Evolutionary conservation across 129 eudicot genomes (phyloP), one percentile per base, ranked within the genome.

Genomic region (Pseudognaphalium luteoalbum): DNA sequence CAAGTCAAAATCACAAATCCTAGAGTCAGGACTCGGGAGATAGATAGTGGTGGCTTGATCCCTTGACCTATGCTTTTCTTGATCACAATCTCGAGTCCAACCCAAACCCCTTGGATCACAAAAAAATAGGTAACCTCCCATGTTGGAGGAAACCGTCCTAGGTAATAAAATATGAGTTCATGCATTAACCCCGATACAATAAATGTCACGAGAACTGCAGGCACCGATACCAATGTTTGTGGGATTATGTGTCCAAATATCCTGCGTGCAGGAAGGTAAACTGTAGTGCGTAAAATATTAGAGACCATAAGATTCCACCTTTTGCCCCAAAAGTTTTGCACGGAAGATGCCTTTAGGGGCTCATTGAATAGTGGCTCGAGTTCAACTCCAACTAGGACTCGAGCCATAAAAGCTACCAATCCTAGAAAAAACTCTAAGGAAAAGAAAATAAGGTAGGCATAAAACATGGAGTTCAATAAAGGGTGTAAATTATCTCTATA

Each of bases 281-380:
- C 74, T 0, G 82, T 75, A 11, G 83, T 70, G 0, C 79, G 87
- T 28, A 89, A 61, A 22, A 83, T 76, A 9, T 65, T 78, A 2
- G 92, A 62, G 14, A 87, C 96, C 86, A 78, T 76, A 0, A 87
- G 78, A 35, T 89, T 89, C 91, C 96, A 89, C 57, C 91, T 72
- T 63, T 85, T 76, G 8, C 89, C 96, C 91, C 91, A 89, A 32
- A 89, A 89, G 73, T 86, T 83, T 44, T 86, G 96, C 3, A 89
- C 76, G 1, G 91, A 89, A 30, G 91, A 89, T 7, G 91, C 78
- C 2, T 80, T 73, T 37, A 80, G 82, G 6, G 91, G 91, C 76
- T 89, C 85, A 32, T 85, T 30, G 39, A 89, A 86, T 15, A 61
- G 91, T 8, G 91, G 87, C 78, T 86, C 89, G 62, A 86, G 78